phyloP scores from a whole-genome alignment of 495 filamentous ascomycete genomes.

The Neurospora sp. region DNA sequence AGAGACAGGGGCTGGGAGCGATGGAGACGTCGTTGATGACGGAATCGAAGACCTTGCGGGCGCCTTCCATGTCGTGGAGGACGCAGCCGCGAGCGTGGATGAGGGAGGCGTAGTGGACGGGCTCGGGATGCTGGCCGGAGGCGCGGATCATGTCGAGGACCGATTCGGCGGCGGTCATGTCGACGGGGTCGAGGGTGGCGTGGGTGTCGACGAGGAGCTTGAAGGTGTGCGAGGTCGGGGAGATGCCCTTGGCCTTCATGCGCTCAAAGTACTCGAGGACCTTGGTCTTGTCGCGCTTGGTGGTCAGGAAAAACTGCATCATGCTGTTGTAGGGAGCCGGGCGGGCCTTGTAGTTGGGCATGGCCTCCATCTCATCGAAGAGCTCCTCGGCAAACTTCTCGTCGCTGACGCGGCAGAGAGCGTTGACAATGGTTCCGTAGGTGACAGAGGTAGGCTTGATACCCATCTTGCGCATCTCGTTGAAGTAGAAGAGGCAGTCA shows the following conservation, averaged over 20 bases:
- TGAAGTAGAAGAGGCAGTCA: conserved; percentile 95
- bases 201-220: conserved; percentile 96
- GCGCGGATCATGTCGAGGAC: conserved; percentile 70
- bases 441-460: conserved; percentile 96
- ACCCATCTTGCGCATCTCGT: conserved; percentile 85
- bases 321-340: conserved; percentile 96
- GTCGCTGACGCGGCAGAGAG: conserved; percentile 91
- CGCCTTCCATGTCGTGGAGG: conserved; percentile 77
- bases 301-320: conserved; percentile 98
- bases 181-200: conserved; percentile 83
- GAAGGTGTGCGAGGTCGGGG: conserved; percentile 90
- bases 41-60: conserved; percentile 69
- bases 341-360: conserved; percentile 97
- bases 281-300: conserved; percentile 89
- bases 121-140: conserved; percentile 67
- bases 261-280: conserved; percentile 93
- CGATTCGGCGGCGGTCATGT: conserved; percentile 82
- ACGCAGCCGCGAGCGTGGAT: conserved; percentile 96
- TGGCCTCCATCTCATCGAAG: conserved; percentile 98
- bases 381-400: conserved; percentile 96
- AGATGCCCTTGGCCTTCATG: conserved; percentile 78
- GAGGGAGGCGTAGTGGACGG: conserved; percentile 89
- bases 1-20: conserved; percentile 71
- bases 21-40: conserved; percentile 58
- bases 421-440: conserved; percentile 96